Conservation (phyloP, 2,329 filamentous ascomycete genomes). For the Nothopassalora personata region DNA sequence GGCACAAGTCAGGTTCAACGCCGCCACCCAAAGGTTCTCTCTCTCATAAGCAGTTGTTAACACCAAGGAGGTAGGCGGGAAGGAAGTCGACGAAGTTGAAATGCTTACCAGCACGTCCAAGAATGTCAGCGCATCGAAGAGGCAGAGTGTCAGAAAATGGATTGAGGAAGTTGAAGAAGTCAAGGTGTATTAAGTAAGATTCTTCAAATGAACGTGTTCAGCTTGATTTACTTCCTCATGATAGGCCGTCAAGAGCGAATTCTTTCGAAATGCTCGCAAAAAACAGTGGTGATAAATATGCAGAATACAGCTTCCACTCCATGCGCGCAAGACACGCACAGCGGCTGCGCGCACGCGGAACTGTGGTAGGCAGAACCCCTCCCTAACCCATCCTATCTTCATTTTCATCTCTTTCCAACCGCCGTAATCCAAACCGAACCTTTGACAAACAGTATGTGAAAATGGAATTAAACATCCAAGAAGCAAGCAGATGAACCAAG, state of each 20-base stretch:
- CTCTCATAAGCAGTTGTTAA: too few species aligned
- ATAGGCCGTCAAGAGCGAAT: constrained; percentile 11
- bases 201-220: constrained; percentile 3
- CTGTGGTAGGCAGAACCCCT: background rate
- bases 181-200: background rate
- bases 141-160: too few species aligned
- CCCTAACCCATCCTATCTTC: background rate
- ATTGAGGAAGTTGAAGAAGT: too few species aligned
- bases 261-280: background rate
- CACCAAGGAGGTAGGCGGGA: too few species aligned
- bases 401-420: constrained; percentile 1
- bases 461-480: background rate
- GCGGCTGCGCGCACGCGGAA: constrained; percentile 2
- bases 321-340: constrained; percentile 3
- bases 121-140: too few species aligned
- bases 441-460: background rate
- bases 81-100: too few species aligned
- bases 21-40: too few species aligned
- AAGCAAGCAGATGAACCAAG: background rate
- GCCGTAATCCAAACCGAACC: background rate
- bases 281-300: constrained; percentile 5
- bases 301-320: constrained; percentile 3
- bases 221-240: constrained; percentile 1
- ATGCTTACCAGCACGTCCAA: too few species aligned
- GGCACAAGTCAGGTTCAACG: too few species aligned